Percentiles rank a stretch among this genome's conserved stretches.
Evolutionary conservation across 176 grass and related monocot genomes (phyloP).

Genomic region (Thinopyrum elongatum): DNA sequence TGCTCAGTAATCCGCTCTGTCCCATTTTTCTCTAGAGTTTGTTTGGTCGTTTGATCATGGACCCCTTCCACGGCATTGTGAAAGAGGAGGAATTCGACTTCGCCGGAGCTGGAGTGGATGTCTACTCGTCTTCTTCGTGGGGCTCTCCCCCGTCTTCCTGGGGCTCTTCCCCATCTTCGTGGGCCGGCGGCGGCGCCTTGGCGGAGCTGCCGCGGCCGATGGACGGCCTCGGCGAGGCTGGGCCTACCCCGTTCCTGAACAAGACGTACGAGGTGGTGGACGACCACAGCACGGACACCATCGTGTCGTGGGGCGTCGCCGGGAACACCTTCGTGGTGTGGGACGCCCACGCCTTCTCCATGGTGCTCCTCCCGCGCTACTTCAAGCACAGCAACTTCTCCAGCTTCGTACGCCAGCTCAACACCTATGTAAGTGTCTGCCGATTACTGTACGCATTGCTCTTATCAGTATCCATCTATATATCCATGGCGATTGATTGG

Average conservation of each 20-base stretch:
- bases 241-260: constrained; percentile 75
- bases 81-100: constrained; percentile 49
- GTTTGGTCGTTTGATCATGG: constrained; percentile 8
- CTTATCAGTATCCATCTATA: too few relatives aligned
- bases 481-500: background rate
- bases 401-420: constrained; percentile 86
- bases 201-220: constrained; percentile 61
- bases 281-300: constrained; percentile 53
- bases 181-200: background rate
- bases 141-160: constrained; percentile 4
- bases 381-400: constrained; percentile 99
- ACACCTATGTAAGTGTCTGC: constrained; percentile 45
- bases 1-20: background rate
- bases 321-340: constrained; percentile 84
- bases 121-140: background rate
- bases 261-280: constrained; percentile 95
- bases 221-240: constrained; percentile 68
- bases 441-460: background rate
- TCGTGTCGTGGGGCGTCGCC: constrained; percentile 70
- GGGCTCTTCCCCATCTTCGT: background rate
- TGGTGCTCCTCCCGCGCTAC: constrained; percentile 59
- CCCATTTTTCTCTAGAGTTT: background rate
- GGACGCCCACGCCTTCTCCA: constrained; percentile 75
- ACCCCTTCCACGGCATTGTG: constrained; percentile 34
- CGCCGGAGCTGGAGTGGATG: constrained; percentile 30